Evolutionary conservation across 1,284 basidiomycete genomes (phyloP).

Genomic region (Schizophyllum amplum): DNA sequence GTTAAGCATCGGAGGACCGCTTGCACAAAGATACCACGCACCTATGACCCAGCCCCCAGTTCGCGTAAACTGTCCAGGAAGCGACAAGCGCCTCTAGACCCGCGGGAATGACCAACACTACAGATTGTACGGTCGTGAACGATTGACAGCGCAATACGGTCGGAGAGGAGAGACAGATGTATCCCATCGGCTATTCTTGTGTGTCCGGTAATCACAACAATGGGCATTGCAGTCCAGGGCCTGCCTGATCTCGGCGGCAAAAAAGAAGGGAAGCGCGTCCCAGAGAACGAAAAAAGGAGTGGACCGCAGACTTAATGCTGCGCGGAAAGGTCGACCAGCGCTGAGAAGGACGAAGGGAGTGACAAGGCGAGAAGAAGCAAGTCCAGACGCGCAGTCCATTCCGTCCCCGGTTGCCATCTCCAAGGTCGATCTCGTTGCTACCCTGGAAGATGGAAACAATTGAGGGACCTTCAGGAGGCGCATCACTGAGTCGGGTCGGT

Average conservation of each 20-base stretch:
- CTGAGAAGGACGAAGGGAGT: not conserved
- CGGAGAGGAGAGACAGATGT: conserved; percentile 61
- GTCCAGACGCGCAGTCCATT: not conserved
- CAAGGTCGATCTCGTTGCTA: not conserved
- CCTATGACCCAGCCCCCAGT: conserved; percentile 42
- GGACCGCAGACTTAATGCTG: not conserved
- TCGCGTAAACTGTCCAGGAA: conserved; percentile 40
- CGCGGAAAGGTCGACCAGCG: not conserved
- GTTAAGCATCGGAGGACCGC: not conserved
- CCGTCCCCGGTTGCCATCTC: not conserved
- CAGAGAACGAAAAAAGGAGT: not conserved
- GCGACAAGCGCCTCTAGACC: conserved; percentile 54
- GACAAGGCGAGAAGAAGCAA: not conserved
- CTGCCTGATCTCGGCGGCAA: not conserved
- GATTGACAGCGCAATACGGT: conserved; percentile 63
- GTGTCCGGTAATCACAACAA: conserved; percentile 7
- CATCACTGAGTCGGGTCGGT: too few relatives aligned
- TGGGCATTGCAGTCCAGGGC: conserved; percentile 11
- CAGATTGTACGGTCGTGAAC: conserved; percentile 38
- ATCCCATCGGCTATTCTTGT: conserved; percentile 20
- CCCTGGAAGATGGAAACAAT: not conserved
- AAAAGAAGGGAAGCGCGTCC: not conserved
- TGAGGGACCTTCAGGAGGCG: too few relatives aligned
- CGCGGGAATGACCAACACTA: conserved; percentile 51
- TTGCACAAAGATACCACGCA: conserved; percentile 24